Percentiles rank a stretch among this genome's conserved stretches.
Conservation (phyloP, 129 eudicot species). For the Gnaphalium uliginosum region DNA sequence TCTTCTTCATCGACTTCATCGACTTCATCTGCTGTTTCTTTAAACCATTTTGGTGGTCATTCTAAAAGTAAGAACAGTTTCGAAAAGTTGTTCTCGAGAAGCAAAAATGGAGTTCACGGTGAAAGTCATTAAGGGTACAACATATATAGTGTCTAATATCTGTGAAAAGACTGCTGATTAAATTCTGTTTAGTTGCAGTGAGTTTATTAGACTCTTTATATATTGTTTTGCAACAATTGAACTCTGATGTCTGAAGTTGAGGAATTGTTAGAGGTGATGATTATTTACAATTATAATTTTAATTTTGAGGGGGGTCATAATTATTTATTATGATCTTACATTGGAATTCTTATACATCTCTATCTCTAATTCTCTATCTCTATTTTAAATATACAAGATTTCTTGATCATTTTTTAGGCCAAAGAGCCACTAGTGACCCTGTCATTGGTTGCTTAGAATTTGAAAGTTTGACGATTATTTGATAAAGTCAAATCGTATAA, state of each 20-base stretch:
- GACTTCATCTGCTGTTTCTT: slow-evolving; percentile 42
- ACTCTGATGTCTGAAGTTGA: slow-evolving; percentile 12
- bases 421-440: neutral
- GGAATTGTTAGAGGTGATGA: neutral
- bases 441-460: neutral
- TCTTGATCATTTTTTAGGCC: neutral
- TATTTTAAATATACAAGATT: too few relatives aligned
- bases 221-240: slow-evolving; percentile 13
- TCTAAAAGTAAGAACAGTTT: slow-evolving; percentile 61
- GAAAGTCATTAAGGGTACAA: slow-evolving; percentile 35
- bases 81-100: slow-evolving; percentile 60
- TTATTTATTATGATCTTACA: neutral
- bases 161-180: slow-evolving; percentile 36
- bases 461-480: too few relatives aligned
- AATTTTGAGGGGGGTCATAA: too few relatives aligned
- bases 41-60: slow-evolving; percentile 34
- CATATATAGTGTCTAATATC: slow-evolving; percentile 12
- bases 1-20: slow-evolving; percentile 55
- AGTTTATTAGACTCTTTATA: slow-evolving; percentile 7
- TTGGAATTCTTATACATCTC: too few relatives aligned
- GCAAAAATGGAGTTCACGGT: slow-evolving; percentile 54
- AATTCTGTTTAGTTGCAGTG: slow-evolving; percentile 47
- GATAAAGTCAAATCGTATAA: too few relatives aligned
- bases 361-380: too few relatives aligned
- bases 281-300: neutral